Conservation (phyloP, 108 stramenopile genomes). For the Discostella pseudostelligera region DNA sequence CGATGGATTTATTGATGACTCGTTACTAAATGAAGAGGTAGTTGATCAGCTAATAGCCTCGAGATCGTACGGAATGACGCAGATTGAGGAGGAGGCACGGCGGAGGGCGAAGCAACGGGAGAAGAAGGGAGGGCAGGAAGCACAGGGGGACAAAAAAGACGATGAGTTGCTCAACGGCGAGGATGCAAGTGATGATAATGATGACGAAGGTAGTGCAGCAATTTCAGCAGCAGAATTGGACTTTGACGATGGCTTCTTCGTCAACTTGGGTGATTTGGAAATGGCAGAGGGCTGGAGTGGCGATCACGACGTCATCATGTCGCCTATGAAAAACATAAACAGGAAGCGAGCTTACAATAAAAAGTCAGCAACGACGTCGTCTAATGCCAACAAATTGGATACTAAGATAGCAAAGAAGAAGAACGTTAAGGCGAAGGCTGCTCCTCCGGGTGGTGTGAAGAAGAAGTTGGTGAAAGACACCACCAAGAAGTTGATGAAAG, state of each 20-base stretch:
- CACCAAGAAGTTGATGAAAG: constrained; percentile 3
- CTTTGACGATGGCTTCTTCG: constrained; percentile 83
- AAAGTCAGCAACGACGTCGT: neutral
- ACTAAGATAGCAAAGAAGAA: constrained; percentile 42
- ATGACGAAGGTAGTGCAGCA: neutral
- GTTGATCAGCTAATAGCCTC: constrained; percentile 78
- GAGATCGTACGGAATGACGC: constrained; percentile 62
- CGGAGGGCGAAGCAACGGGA: constrained; percentile 5
- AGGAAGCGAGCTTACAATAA: neutral
- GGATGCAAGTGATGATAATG: neutral
- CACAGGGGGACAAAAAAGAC: no score
- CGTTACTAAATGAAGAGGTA: constrained; percentile 67
- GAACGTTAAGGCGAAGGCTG: constrained; percentile 14
- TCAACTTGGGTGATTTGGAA: constrained; percentile 83
- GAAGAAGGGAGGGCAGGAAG: constrained; percentile 7
- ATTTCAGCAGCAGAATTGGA: constrained; percentile 30
- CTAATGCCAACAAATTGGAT: neutral
- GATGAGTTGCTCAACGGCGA: no score
- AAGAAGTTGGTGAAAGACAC: constrained; percentile 4
- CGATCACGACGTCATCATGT: constrained; percentile 42
- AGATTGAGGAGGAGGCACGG: constrained; percentile 68
- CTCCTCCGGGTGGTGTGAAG: constrained; percentile 4
- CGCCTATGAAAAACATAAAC: neutral
- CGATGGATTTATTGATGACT: constrained; percentile 77
- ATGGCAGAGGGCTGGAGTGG: constrained; percentile 75